Base-by-base conservation (phyloP, 2,329 filamentous ascomycete genomes). In the Cadophora gregata region DNA sequence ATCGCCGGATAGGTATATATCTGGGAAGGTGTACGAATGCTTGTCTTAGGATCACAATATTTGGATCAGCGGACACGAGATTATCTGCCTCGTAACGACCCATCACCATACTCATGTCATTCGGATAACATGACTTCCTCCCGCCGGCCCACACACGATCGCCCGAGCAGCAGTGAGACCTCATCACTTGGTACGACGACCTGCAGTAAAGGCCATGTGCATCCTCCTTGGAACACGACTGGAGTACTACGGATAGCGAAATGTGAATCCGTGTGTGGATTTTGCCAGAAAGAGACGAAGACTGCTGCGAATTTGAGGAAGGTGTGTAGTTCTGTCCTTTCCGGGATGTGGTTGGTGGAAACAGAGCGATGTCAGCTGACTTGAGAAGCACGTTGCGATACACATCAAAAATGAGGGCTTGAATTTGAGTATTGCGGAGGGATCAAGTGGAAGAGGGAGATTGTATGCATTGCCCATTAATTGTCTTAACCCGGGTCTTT, bases 271-370 rank as follows among this genome's bases (percentile, higher is more conserved):
- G 65, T 75, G 1, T 75, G 74, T 72, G 72, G 74, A 21, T 75
- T 75, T 50, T 75, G 73, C 59, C 71, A 74, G 62, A 75, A 75
- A 58, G 73, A 75, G 63, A 75, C 74, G 6, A 73, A 75, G 61
- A 75, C 73, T 5, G 73, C 74, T 33, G 73, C 72, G 48, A 75
- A 75, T 63, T 64, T 75, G 16, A 69, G 74, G 64, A 75, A 75
- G 72, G 73, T 74, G 36, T 65, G 53, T 48, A 7, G 21, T 27
- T 21, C 51, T 7, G 8, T 21, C 25, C 25, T 47, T 63, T 59
- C 21, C 24, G 47, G 7, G 19, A 16, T 59, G 48, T 59, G 27
- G 25, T 21, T 29, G 27, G 19, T 25, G 24, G 12, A 33, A 7
- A 29, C 55, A 21, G 51, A 65, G 21, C 5, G 19, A 29, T 8